These are phyloP conservation scores for Dactylonectria macrodidyma DNA, from an alignment of 2,329 filamentous ascomycete genomes.

Conservation along the genomic window DNA sequence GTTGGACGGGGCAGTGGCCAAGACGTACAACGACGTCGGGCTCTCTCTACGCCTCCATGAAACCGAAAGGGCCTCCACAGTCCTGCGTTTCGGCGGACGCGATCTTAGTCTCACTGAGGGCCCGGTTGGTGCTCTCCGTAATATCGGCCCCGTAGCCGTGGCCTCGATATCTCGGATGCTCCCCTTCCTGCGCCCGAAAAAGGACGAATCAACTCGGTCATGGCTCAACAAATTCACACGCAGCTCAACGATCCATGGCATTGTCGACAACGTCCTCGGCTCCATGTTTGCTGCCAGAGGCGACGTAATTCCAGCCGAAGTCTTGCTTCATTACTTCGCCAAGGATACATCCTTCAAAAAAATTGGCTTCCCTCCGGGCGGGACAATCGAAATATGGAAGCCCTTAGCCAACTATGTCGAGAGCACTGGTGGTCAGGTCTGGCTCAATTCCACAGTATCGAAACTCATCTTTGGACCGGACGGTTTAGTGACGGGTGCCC, in stretches of 20 bases:
- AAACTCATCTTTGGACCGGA: conserved; percentile 6
- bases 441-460: background rate
- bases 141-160: background rate
- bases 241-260: background rate
- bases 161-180: background rate
- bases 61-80: background rate
- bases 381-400: conserved; percentile 3
- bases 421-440: background rate
- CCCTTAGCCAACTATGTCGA: background rate
- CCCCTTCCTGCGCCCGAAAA: background rate
- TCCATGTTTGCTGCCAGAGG: conserved; percentile 1
- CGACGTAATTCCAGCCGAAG: background rate
- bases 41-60: background rate
- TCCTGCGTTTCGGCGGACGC: background rate
- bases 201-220: conserved; percentile 2
- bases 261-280: background rate
- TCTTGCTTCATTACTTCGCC: background rate
- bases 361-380: background rate
- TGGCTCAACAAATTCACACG: conserved; percentile 9
- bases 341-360: conserved; percentile 10
- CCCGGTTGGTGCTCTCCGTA: background rate
- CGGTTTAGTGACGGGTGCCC: background rate
- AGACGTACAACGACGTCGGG: background rate
- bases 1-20: conserved; percentile 4
- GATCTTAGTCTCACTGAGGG: background rate